Conservation (phyloP, 345 rosid species). For the Lumnitzera racemosa region DNA sequence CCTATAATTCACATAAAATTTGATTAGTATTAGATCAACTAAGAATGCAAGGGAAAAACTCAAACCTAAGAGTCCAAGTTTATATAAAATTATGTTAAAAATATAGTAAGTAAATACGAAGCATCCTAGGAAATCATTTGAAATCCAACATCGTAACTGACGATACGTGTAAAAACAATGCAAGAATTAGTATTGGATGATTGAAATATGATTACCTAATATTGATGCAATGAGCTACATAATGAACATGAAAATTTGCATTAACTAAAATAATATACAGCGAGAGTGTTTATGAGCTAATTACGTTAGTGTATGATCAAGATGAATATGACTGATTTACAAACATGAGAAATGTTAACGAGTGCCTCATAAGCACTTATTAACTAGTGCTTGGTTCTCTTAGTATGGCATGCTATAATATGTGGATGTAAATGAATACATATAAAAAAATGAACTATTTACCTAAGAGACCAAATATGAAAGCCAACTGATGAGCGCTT, state of each 20-base stretch:
- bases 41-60: no score
- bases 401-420: background rate
- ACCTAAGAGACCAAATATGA: slow-evolving; percentile 68
- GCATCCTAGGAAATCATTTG: no score
- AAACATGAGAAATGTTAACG: background rate
- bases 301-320: no score
- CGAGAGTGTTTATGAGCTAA: no score
- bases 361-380: background rate
- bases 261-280: no score
- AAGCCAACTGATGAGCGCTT: slow-evolving; percentile 28
- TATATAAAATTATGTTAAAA: no score
- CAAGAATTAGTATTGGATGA: background rate
- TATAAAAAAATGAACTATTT: slow-evolving; percentile 1
- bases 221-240: background rate
- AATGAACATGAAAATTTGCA: background rate
- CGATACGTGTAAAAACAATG: background rate
- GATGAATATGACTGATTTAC: background rate
- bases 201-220: background rate
- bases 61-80: no score
- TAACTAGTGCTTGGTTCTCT: background rate
- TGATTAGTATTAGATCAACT: no score
- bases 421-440: background rate
- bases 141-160: background rate
- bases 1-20: slow-evolving; percentile 24
- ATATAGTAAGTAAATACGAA: no score